These are phyloP conservation scores for Mucuna pruriens DNA, from an alignment of 306 rosid genomes.

Conservation along the genomic window DNA sequence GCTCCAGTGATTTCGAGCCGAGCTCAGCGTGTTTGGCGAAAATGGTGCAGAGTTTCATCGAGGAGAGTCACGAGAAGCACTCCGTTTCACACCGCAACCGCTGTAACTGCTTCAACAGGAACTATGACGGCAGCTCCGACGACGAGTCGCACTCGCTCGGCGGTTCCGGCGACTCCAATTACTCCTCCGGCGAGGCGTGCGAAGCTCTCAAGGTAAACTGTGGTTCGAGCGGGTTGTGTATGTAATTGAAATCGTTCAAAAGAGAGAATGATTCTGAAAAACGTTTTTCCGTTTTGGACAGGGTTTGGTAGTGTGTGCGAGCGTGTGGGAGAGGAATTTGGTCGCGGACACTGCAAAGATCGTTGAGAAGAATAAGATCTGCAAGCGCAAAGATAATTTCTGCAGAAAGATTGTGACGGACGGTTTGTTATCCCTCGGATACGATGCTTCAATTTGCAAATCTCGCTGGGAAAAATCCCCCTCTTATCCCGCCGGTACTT, in stretches of 20 bases:
- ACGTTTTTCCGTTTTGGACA: slow-evolving; percentile 24
- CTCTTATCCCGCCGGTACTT: slow-evolving; percentile 67
- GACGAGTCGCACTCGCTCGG: slow-evolving; percentile 56
- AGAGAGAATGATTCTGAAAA: background rate
- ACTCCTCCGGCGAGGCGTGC: slow-evolving; percentile 55
- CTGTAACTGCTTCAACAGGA: slow-evolving; percentile 73
- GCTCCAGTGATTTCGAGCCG: slow-evolving; percentile 65
- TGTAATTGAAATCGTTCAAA: background rate
- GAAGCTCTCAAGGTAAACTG: slow-evolving; percentile 71
- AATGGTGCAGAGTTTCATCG: slow-evolving; percentile 90
- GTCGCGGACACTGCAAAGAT: slow-evolving; percentile 76
- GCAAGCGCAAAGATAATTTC: slow-evolving; percentile 67
- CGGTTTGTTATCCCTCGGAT: slow-evolving; percentile 64
- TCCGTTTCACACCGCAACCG: slow-evolving; percentile 53
- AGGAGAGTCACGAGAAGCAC: slow-evolving; percentile 72
- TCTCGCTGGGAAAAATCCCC: slow-evolving; percentile 88
- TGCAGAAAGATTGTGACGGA: slow-evolving; percentile 58
- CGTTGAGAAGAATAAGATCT: slow-evolving; percentile 75
- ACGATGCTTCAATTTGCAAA: slow-evolving; percentile 86
- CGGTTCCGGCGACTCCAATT: slow-evolving; percentile 49
- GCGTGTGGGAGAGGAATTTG: slow-evolving; percentile 67
- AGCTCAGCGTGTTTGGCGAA: slow-evolving; percentile 73
- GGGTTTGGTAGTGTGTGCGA: slow-evolving; percentile 66
- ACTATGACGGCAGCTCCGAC: slow-evolving; percentile 59
- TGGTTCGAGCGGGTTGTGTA: background rate